Conservation (phyloP, 495 filamentous ascomycete species). For the Talaromyces adpressus region DNA sequence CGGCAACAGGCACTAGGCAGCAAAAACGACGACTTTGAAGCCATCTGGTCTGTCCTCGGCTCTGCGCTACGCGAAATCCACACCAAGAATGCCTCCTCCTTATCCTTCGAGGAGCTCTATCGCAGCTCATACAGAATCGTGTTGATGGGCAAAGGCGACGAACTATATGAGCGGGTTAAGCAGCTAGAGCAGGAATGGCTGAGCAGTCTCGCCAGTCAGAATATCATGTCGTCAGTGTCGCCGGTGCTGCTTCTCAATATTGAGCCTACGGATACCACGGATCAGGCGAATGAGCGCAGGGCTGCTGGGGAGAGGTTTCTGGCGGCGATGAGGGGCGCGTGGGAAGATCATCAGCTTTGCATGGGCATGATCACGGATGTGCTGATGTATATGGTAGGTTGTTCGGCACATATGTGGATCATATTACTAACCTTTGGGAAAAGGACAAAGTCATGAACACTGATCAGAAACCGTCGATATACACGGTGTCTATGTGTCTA, state of each 20-base stretch:
- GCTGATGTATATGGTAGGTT: conserved; percentile 87
- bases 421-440: not conserved
- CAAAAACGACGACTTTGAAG: conserved; percentile 68
- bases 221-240: conserved; percentile 55
- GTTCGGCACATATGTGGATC: not conserved
- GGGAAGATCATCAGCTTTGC: conserved; percentile 81
- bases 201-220: conserved; percentile 54
- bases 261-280: conserved; percentile 32
- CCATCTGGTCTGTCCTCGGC: conserved; percentile 67
- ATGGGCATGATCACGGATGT: conserved; percentile 99
- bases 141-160: conserved; percentile 73
- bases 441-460: conserved; percentile 71
- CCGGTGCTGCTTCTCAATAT: conserved; percentile 45
- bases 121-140: conserved; percentile 96
- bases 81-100: conserved; percentile 77
- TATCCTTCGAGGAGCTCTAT: conserved; percentile 96
- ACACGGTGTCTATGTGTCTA: conserved; percentile 71
- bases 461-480: conserved; percentile 71
- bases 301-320: conserved; percentile 80
- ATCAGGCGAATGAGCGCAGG: conserved; percentile 67
- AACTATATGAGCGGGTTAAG: conserved; percentile 75
- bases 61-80: conserved; percentile 80
- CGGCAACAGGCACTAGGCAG: conserved; percentile 40
- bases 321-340: conserved; percentile 63
- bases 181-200: conserved; percentile 78